Evolutionary conservation across 2,329 filamentous ascomycete species (phyloP).

Genomic region (Escovopsis sp.): DNA sequence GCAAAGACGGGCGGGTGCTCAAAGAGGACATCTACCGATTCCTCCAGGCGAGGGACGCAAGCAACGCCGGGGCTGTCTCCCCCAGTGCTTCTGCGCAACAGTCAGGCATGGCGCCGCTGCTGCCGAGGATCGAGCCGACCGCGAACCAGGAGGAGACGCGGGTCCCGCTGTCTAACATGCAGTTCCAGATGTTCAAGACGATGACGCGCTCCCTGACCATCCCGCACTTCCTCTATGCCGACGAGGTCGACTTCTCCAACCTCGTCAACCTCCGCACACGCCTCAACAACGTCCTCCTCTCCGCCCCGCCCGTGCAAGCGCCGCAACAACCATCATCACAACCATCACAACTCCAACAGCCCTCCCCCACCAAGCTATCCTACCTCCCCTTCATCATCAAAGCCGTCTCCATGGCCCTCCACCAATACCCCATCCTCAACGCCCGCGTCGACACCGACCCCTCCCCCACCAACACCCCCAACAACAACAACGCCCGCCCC

Average conservation of each 20-base stretch:
- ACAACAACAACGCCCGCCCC: slow-evolving; percentile 86
- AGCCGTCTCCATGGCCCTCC: slow-evolving; percentile 72
- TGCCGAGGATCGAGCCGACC: slow-evolving; percentile 8
- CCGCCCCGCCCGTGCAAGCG: slow-evolving; percentile 27
- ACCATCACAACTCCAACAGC: too few species aligned
- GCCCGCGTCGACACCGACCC: slow-evolving; percentile 54
- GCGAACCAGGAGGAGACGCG: slow-evolving; percentile 50
- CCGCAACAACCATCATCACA: too few species aligned
- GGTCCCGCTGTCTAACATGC: slow-evolving; percentile 58
- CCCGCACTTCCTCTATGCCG: slow-evolving; percentile 89
- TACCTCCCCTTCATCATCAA: slow-evolving; percentile 94
- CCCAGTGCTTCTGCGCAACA: slow-evolving; percentile 6
- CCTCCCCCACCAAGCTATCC: slow-evolving; percentile 60
- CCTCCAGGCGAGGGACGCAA: slow-evolving; percentile 36
- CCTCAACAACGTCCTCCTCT: slow-evolving; percentile 50
- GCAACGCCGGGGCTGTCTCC: slow-evolving; percentile 6
- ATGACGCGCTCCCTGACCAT: slow-evolving; percentile 89
- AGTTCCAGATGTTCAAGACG: slow-evolving; percentile 89
- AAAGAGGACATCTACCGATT: slow-evolving; percentile 83
- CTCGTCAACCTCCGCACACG: slow-evolving; percentile 58
- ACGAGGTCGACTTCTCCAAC: slow-evolving; percentile 69
- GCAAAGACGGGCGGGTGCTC: slow-evolving; percentile 75
- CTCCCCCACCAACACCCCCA: slow-evolving; percentile 61
- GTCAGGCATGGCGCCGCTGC: slow-evolving; percentile 5
- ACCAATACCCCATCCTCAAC: slow-evolving; percentile 75